phyloP scores from a whole-genome alignment of 2,329 filamentous ascomycete genomes.

The Berkeleyomyces rouxiae region DNA sequence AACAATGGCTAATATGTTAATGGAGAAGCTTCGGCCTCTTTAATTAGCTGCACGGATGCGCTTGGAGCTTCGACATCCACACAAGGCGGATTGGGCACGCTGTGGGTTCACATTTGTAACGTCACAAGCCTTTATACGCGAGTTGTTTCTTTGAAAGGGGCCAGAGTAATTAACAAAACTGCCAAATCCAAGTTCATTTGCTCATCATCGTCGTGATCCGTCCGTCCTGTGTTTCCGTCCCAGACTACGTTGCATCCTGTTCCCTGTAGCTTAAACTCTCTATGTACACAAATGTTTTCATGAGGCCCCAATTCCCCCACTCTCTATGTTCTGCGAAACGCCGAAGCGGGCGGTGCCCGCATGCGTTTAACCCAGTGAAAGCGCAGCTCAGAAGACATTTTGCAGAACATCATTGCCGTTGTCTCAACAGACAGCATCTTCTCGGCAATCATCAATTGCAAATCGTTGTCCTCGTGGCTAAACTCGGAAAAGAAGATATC shows the following conservation, averaged over 20 bases:
- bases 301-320: too few species aligned
- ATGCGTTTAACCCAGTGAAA: conserved; percentile 34
- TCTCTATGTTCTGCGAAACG: background rate
- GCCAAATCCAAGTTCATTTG: too few species aligned
- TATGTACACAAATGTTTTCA: too few species aligned
- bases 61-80: background rate
- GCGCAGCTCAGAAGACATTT: conserved; percentile 36
- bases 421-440: conserved; percentile 41
- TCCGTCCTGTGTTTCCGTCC: background rate
- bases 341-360: conserved; percentile 16
- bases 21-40: background rate
- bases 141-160: background rate
- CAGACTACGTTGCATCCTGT: too few species aligned
- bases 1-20: background rate
- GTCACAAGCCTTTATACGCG: background rate
- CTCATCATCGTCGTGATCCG: background rate
- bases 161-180: background rate
- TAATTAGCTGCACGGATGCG: background rate
- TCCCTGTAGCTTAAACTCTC: too few species aligned
- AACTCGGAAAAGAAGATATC: conserved; percentile 45
- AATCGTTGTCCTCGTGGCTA: conserved; percentile 36
- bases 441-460: conserved; percentile 43
- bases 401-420: conserved; percentile 45
- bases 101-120: background rate
- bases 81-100: background rate